Evolutionary conservation across 345 rosid genomes (phyloP), one percentile per base, ranked within the genome.

Genomic region (Lepidium aucheri): DNA sequence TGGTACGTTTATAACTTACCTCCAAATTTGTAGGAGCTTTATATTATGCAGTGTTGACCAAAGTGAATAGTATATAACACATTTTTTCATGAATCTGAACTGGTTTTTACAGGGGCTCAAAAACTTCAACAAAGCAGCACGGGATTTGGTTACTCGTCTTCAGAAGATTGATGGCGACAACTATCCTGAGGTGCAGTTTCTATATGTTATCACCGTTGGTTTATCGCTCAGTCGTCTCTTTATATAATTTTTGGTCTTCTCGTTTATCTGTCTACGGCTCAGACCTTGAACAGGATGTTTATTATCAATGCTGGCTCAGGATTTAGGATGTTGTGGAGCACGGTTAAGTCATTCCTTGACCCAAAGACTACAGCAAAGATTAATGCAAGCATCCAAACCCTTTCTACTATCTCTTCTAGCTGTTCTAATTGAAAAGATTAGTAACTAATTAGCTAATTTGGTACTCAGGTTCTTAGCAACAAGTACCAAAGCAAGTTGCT

Each of bases 281-380:
- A 88, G 94, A 85, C 85, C 69, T 79, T 91, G 85, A 83, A 83
- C 57, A 89, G 86, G 65, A 89, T 89, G 98, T 85, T 91, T 79
- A 88, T 91, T 76, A 85, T 91, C 81, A 89, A 91, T 77, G 98
- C 96, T 28, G 95, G 98, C 54, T 85, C 91, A 33, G 98, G 96
- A 79, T 91, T 91, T 68, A 86, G 98, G 66, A 85, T 91, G 90
- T 62, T 91, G 87, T 89, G 98, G 95, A 91, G 67, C 78, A 81
- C 92, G 15, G 75, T 88, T 16, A 91, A 88, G 74, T 86, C 92
- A 54, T 89, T 91, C 79, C 95, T 91, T 64, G 98, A 91, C 62
- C 92, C 96, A 8, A 91, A 86, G 82, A 91, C 95, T 58, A 85
- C 96, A 5, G 85, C 92, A 63, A 91, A 91, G 77, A 91, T 89